These are phyloP conservation scores for Irpex lacteus DNA, from an alignment of 1,284 basidiomycete species.

Conservation along the genomic window DNA sequence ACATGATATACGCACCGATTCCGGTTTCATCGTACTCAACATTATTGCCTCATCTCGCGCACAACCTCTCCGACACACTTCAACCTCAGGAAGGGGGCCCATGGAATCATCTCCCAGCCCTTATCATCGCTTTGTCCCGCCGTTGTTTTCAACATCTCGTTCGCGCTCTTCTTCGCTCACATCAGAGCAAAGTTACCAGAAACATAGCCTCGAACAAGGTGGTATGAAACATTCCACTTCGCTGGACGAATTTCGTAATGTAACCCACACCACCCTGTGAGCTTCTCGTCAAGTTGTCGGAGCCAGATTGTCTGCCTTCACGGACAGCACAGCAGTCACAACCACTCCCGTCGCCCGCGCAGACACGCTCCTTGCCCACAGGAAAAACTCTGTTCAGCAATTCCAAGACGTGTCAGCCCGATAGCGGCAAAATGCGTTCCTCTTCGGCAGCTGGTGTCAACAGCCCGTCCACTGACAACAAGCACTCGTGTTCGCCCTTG, in stretches of 20 bases:
- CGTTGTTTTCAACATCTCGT: neutral
- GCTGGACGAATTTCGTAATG: constrained; percentile 25
- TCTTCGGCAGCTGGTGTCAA: neutral
- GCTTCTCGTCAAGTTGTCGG: constrained; percentile 46
- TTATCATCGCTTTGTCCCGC: neutral
- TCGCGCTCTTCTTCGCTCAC: neutral
- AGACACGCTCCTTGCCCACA: neutral
- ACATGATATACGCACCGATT: constrained; percentile 25
- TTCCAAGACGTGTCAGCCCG: constrained; percentile 5
- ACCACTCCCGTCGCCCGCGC: neutral
- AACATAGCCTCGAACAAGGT: neutral
- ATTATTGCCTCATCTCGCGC: constrained; percentile 17
- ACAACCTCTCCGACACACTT: neutral
- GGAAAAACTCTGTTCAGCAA: neutral
- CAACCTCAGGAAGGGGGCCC: neutral
- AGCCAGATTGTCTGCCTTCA: constrained; percentile 13
- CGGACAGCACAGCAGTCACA: neutral
- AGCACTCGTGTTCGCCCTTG: neutral
- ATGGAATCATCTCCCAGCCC: neutral
- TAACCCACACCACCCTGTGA: constrained; percentile 49
- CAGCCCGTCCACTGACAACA: neutral
- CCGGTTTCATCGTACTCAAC: constrained; percentile 26
- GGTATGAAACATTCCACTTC: neutral
- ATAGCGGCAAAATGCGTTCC: constrained; percentile 4
- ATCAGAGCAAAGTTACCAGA: neutral